Conservation (phyloP, 495 filamentous ascomycete species). For the Neurospora cerealis region DNA sequence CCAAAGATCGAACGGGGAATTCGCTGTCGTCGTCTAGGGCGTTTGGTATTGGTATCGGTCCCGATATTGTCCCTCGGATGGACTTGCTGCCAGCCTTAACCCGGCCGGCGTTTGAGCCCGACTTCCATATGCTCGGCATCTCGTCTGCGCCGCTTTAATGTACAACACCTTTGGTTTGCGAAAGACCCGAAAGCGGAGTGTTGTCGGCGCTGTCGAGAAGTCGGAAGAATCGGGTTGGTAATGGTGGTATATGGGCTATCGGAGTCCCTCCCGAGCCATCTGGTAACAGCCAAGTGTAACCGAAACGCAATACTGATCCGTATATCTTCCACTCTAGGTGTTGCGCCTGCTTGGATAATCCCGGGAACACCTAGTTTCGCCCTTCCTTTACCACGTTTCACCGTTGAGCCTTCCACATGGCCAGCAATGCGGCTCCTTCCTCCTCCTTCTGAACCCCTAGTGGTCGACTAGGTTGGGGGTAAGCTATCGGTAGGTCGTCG, state of each 20-base stretch:
- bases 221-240: conserved; percentile 10
- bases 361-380: conserved; percentile 1
- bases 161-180: neutral
- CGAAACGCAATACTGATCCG: conserved; percentile 9
- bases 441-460: neutral
- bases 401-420: conserved; percentile 24
- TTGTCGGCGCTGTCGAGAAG: neutral
- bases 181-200: neutral
- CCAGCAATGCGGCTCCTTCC: conserved; percentile 21
- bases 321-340: conserved; percentile 4
- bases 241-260: conserved; percentile 1
- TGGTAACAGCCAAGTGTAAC: conserved; percentile 9
- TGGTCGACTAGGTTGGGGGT: neutral
- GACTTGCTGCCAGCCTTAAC: conserved; percentile 29
- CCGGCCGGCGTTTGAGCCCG: conserved; percentile 27
- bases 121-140: conserved; percentile 28
- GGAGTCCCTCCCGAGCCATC: conserved; percentile 15
- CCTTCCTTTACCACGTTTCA: conserved; percentile 14
- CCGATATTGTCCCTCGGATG: conserved; percentile 43
- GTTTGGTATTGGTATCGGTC: conserved; percentile 36
- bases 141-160: neutral
- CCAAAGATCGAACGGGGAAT: conserved; percentile 15
- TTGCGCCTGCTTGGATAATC: conserved; percentile 7
- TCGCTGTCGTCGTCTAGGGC: conserved; percentile 32
- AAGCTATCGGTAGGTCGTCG: neutral